phyloP scores from a whole-genome alignment of 768 basidiomycete species.

The Terana coerulea region DNA sequence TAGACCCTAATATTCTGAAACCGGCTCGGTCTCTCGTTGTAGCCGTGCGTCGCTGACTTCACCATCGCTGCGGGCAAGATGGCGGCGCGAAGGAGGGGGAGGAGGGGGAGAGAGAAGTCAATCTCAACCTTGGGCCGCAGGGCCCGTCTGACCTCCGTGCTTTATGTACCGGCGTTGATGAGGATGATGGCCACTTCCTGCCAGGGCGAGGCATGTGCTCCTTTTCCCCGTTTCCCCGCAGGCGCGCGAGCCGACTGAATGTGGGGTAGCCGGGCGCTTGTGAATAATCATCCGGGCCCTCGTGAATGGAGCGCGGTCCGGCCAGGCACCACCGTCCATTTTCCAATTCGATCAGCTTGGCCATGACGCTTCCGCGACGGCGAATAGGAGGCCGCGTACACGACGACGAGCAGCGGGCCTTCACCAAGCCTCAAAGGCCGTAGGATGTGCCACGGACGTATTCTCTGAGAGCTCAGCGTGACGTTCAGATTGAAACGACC shows the following conservation, averaged over 20 bases:
- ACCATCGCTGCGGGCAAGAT: neutral
- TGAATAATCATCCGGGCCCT: neutral
- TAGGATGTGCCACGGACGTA: neutral
- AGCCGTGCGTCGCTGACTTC: neutral
- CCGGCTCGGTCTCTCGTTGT: neutral
- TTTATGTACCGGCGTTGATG: conserved; percentile 1
- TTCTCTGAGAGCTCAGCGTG: neutral
- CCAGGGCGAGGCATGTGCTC: neutral
- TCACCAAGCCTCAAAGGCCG: neutral
- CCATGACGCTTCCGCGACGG: neutral
- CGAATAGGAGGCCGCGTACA: no score
- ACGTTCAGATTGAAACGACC: neutral
- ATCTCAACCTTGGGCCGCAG: neutral
- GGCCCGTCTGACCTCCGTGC: neutral
- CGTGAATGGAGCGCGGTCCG: conserved; percentile 3
- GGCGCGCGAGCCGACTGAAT: conserved; percentile 4
- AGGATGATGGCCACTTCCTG: neutral
- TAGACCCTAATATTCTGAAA: conserved; percentile 17
- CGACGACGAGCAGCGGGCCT: no score
- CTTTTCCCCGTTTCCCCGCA: conserved; percentile 8
- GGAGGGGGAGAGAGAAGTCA: conserved; percentile 3
- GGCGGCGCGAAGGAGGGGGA: neutral
- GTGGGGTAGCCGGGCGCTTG: conserved; percentile 3
- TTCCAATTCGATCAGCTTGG: neutral
- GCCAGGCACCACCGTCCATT: conserved; percentile 3